phyloP scores from a whole-genome alignment of 1,284 basidiomycete genomes.

The Ustilago curta region DNA sequence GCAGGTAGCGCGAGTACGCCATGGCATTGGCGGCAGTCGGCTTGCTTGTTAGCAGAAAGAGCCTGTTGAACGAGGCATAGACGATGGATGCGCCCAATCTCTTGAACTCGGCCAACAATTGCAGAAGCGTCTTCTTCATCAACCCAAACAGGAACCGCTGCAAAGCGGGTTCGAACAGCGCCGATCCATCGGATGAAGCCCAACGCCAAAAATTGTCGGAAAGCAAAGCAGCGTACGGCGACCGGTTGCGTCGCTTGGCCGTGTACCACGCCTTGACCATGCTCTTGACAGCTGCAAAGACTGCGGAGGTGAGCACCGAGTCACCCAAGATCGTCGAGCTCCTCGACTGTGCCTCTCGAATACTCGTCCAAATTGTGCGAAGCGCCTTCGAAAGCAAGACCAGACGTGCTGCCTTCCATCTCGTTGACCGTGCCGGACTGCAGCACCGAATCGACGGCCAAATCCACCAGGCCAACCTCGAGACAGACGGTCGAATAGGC shows the following conservation, averaged over 20 bases:
- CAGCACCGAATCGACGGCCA: slow-evolving; percentile 92
- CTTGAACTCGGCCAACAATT: slow-evolving; percentile 95
- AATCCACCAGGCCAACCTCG: slow-evolving; percentile 87
- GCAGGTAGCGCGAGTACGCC: slow-evolving; percentile 93
- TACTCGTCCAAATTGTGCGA: slow-evolving; percentile 90
- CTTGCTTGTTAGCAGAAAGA: slow-evolving; percentile 92
- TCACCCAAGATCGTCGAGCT: slow-evolving; percentile 79
- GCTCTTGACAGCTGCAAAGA: slow-evolving; percentile 84
- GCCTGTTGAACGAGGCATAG: slow-evolving; percentile 92
- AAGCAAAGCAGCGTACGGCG: slow-evolving; percentile 72
- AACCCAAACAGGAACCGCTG: slow-evolving; percentile 93
- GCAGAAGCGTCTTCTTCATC: slow-evolving; percentile 98
- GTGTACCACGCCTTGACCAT: slow-evolving; percentile 93
- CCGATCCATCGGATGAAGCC: slow-evolving; percentile 84
- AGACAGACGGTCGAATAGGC: slow-evolving; percentile 93
- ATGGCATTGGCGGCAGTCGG: slow-evolving; percentile 90
- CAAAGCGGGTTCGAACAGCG: slow-evolving; percentile 91
- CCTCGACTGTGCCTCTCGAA: slow-evolving; percentile 78
- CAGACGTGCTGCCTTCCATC: slow-evolving; percentile 82
- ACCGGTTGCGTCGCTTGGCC: slow-evolving; percentile 78
- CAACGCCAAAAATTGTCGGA: slow-evolving; percentile 97
- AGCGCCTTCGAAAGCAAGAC: slow-evolving; percentile 86
- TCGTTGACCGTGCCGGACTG: slow-evolving; percentile 96
- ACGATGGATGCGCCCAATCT: slow-evolving; percentile 88
- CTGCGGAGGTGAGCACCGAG: slow-evolving; percentile 88